Percentiles rank a stretch among this genome's conserved stretches.
Evolutionary conservation across 768 basidiomycete genomes (phyloP).

Genomic region (Leucocoprinus sp.): DNA sequence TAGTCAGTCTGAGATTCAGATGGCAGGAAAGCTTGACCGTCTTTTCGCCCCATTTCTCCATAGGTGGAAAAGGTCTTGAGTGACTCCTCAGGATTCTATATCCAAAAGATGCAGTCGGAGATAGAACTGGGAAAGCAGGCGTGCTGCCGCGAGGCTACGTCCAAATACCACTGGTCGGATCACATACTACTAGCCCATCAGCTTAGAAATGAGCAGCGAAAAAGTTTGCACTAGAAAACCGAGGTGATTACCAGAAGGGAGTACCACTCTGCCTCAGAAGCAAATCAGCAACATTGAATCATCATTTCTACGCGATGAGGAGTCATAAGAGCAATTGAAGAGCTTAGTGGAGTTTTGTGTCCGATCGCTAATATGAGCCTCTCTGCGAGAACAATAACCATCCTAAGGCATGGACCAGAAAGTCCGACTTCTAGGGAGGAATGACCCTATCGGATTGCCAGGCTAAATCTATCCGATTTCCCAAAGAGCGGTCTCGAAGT

Average conservation of each 20-base stretch:
- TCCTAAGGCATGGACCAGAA: conserved; percentile 2
- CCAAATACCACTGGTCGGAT: conserved; percentile 2
- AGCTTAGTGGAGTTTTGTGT: conserved; percentile 8
- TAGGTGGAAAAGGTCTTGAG: background rate
- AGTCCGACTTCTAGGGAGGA: conserved; percentile 5
- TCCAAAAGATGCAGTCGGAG: conserved; percentile 6
- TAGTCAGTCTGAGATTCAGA: background rate
- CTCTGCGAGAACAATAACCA: conserved; percentile 4
- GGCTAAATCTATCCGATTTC: conserved; percentile 2
- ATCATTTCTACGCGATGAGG: background rate
- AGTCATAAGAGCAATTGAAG: background rate
- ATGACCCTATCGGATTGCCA: conserved; percentile 3
- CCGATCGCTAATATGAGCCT: conserved; percentile 4
- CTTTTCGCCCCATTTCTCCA: background rate
- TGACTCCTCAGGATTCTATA: background rate
- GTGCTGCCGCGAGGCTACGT: background rate
- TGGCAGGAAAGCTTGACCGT: background rate
- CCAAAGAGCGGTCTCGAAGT: background rate
- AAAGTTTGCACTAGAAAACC: background rate
- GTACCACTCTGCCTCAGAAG: background rate
- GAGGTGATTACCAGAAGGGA: conserved; percentile 5
- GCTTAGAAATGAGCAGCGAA: background rate
- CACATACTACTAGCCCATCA: background rate
- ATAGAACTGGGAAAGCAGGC: background rate
- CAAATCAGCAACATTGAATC: background rate